Base-by-base conservation (phyloP, 2,329 filamentous ascomycete genomes). In the Acephala macrosclerotiorum region DNA sequence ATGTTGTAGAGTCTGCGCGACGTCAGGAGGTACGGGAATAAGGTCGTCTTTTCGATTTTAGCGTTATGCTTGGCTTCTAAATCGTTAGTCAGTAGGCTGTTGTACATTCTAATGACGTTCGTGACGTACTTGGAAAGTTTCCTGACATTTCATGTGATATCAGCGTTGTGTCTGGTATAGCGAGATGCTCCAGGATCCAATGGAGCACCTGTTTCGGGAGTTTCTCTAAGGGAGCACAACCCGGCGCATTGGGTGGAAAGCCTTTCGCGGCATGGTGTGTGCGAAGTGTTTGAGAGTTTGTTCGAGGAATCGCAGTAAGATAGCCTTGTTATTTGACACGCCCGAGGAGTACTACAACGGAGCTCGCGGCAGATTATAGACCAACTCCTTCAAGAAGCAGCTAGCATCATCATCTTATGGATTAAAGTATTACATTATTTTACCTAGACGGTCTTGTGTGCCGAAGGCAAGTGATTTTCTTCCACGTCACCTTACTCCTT, bases 1-100 rank as follows among this genome's bases (percentile, higher is more conserved):
- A 60, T 22, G 16, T 51, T 20, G 36, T 63, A 45, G 16, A 66
- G 14, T 14, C 58, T 62, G 8, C 22, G 58, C 1, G 65, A 66
- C 20, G 42, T 29, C 18, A 45, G 35, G 7, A 66, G 58, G 25
- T 40, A 58, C n/a, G 65, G 33, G 2, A 62, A 42, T 3, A 66
- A 18, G 26, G 42, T 58, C 2, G 20, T 33, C 25, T 18, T 29
- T 11, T 53, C 22, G 25, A 3, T 1, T 33, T 53, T 7, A 6
- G 3, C 2, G 20, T 57, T 57, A 18, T 20, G 29, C 7, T 38
- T 38, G 8, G 9, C 33, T 38, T 22, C 20, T 49, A 12, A 25
- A 6, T n/a, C 11, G n/a, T 49, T 8, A 9, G n/a, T 49, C 9
- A 49, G 45, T 49, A 22, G 16, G 25, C 1, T n/a, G n/a, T 22